Evolutionary conservation across 805 yeast genomes (phyloP).

Genomic region (Pichia thaimueangensis): DNA sequence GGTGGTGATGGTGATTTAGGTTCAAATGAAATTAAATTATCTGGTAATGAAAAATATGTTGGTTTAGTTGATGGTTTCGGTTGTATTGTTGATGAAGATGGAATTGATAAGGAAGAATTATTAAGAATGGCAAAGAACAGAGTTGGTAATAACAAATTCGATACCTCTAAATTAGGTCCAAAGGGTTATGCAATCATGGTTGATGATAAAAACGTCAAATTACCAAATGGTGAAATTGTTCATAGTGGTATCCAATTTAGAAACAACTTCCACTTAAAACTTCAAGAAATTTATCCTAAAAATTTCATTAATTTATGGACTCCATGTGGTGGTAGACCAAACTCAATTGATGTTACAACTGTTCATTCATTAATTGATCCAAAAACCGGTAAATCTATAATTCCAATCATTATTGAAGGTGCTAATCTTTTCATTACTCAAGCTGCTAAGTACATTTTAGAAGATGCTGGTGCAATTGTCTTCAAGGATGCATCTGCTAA

Average conservation of each 20-base stretch:
- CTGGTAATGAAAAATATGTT: slow-evolving; percentile 76
- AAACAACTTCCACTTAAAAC: slow-evolving; percentile 78
- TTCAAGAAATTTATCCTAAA: slow-evolving; percentile 52
- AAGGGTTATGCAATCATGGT: slow-evolving; percentile 79
- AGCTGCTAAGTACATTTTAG: slow-evolving; percentile 81
- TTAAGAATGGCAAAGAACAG: slow-evolving; percentile 71
- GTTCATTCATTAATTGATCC: slow-evolving; percentile 65
- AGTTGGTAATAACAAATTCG: slow-evolving; percentile 64
- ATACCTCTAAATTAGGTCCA: slow-evolving; percentile 56
- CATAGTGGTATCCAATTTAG: slow-evolving; percentile 86
- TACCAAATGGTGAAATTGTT: slow-evolving; percentile 73
- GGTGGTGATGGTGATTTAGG: slow-evolving; percentile 99
- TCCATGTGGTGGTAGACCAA: slow-evolving; percentile 99
- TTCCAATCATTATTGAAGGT: slow-evolving; percentile 94
- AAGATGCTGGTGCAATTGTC: slow-evolving; percentile 77
- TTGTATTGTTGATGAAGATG: slow-evolving; percentile 86
- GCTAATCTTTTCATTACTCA: slow-evolving; percentile 95
- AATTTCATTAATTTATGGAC: slow-evolving; percentile 77
- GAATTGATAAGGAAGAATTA: slow-evolving; percentile 76
- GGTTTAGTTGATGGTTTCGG: slow-evolving; percentile 95
- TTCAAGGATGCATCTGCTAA: slow-evolving; percentile 96
- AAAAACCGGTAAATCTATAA: slow-evolving; percentile 65
- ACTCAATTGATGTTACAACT: slow-evolving; percentile 83
- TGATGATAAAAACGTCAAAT: slow-evolving; percentile 70
- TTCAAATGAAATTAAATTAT: slow-evolving; percentile 85